These are phyloP conservation scores for Kodamaea neixiangensis DNA, from an alignment of 805 yeast genomes.

Conservation along the genomic window DNA sequence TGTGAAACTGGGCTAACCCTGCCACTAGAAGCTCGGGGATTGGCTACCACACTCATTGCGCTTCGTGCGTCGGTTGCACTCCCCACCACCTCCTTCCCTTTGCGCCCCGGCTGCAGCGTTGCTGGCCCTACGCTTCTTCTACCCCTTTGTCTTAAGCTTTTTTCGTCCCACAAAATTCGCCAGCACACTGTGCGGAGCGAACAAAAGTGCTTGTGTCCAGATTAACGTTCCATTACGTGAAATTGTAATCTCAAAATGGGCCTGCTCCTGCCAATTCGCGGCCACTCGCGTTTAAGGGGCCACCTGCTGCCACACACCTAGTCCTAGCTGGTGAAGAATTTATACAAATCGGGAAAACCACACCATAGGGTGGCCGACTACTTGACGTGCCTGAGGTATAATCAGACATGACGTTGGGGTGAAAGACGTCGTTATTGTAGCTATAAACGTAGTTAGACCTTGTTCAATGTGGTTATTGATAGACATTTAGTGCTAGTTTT, in stretches of 20 bases:
- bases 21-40: neutral
- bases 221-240: neutral
- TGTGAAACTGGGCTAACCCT: neutral
- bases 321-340: slow-evolving; percentile 6
- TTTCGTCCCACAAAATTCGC: neutral
- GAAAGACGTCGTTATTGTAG: neutral
- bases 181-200: neutral
- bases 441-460: no score
- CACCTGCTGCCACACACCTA: neutral
- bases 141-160: neutral
- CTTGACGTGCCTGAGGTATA: neutral
- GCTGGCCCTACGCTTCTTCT: slow-evolving; percentile 1
- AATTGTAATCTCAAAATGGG: neutral
- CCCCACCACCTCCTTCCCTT: neutral
- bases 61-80: neutral
- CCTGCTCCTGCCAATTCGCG: slow-evolving; percentile 3
- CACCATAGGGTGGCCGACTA: neutral
- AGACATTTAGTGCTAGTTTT: no score
- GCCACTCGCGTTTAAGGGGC: slow-evolving; percentile 8
- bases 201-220: neutral
- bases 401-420: neutral
- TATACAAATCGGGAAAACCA: slow-evolving; percentile 10
- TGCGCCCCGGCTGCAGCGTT: neutral
- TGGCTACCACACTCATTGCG: neutral
- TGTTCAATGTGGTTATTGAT: no score